phyloP scores from a whole-genome alignment of 805 yeast genomes.

The Candida argentea region DNA sequence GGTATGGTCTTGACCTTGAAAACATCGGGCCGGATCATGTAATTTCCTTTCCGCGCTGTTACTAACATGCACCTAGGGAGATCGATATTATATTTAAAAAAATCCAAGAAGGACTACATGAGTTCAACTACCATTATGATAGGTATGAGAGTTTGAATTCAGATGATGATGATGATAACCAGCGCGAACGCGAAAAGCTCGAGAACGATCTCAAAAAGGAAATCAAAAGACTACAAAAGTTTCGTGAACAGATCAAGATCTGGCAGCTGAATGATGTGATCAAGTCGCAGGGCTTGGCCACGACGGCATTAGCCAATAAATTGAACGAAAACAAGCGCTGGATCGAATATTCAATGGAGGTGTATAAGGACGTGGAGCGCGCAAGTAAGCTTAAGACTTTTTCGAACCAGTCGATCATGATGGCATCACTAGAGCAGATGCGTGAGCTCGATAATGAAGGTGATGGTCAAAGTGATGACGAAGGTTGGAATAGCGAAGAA shows the following conservation, averaged over 20 bases:
- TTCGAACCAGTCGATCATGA: constrained; percentile 36
- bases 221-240: constrained; percentile 35
- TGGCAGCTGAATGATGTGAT: constrained; percentile 29
- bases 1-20: neutral
- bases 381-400: constrained; percentile 33
- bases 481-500: constrained; percentile 13
- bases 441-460: constrained; percentile 20
- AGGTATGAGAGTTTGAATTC: constrained; percentile 26
- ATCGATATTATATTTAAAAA: constrained; percentile 26
- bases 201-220: constrained; percentile 36
- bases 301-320: constrained; percentile 9
- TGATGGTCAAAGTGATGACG: constrained; percentile 10
- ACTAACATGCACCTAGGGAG: constrained; percentile 5
- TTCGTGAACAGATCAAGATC: constrained; percentile 34
- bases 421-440: constrained; percentile 24
- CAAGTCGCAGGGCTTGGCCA: constrained; percentile 6
- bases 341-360: constrained; percentile 37
- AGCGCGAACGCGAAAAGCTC: constrained; percentile 32
- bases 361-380: constrained; percentile 34
- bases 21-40: neutral
- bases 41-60: constrained; percentile 1
- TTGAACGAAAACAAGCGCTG: constrained; percentile 28
- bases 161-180: constrained; percentile 29
- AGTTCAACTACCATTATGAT: constrained; percentile 34
- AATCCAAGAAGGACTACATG: constrained; percentile 35